These are phyloP conservation scores for Cryptococcus jaspeensis DNA, from an alignment of 1,284 basidiomycete species.

Conservation along the genomic window DNA sequence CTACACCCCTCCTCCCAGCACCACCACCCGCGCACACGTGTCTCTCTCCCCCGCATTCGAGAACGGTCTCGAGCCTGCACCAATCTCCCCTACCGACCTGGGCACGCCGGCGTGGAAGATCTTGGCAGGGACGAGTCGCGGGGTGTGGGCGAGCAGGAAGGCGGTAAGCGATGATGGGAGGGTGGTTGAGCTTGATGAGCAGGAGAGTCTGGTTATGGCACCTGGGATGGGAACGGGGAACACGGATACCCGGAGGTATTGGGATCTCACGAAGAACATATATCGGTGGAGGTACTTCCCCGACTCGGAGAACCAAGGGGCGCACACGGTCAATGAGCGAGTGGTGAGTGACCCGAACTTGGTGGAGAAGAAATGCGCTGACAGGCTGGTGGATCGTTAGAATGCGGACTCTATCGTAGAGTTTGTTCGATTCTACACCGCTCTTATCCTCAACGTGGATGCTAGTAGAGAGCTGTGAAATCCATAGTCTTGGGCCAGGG, in stretches of 20 bases:
- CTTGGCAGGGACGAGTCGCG: conserved; percentile 35
- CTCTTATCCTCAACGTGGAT: conserved; percentile 33
- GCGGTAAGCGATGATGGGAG: conserved; percentile 19
- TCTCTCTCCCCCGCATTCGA: not conserved
- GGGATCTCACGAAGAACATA: conserved; percentile 22
- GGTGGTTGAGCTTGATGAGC: conserved; percentile 10
- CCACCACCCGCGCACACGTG: not conserved
- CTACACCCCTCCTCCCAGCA: conserved; percentile 6
- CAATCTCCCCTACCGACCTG: conserved; percentile 37
- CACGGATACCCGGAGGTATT: conserved; percentile 29
- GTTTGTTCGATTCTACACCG: conserved; percentile 23
- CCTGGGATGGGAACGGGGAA: conserved; percentile 19
- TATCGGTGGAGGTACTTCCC: conserved; percentile 23
- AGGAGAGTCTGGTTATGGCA: conserved; percentile 27
- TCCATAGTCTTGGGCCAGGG: no score
- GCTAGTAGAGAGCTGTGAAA: not conserved
- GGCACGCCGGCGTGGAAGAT: conserved; percentile 36
- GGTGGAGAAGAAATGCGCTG: not conserved
- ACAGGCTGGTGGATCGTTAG: conserved; percentile 1
- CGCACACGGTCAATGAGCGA: conserved; percentile 36
- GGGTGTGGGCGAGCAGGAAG: conserved; percentile 33
- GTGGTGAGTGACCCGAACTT: conserved; percentile 11
- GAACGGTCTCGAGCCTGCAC: conserved; percentile 39
- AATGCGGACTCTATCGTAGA: conserved; percentile 30
- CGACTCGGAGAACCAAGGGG: conserved; percentile 9